phyloP scores from a whole-genome alignment of 2,329 filamentous ascomycete genomes.

The Aureobasidium sp. region DNA sequence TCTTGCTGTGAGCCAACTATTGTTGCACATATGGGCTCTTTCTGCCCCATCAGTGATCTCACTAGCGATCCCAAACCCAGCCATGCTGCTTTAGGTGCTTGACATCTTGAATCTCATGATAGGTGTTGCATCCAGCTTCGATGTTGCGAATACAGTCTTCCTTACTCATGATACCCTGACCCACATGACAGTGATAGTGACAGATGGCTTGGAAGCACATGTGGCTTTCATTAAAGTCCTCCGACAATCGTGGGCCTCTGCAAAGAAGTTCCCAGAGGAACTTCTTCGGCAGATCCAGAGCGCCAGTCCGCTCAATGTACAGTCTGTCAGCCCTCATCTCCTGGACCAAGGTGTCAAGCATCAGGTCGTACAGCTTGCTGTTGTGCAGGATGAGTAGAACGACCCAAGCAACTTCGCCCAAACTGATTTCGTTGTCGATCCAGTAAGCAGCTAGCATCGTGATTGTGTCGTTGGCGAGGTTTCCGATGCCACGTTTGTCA shows the following conservation, averaged over 20 bases:
- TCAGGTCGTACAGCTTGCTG: not conserved
- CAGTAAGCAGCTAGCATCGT: not conserved
- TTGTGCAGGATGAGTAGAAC: not conserved
- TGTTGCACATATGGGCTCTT: not conserved
- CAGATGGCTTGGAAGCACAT: not conserved
- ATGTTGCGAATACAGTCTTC: not conserved
- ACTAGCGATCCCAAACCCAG: not conserved
- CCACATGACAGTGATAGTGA: not conserved
- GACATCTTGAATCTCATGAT: not conserved
- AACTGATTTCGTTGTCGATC: rapidly evolving
- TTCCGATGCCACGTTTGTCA: not conserved
- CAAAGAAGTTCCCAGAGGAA: not conserved
- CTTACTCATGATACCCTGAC: not conserved
- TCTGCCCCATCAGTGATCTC: not conserved
- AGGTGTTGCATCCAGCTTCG: not conserved
- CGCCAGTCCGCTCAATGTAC: not conserved
- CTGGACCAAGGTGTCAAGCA: not conserved
- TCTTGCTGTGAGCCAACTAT: no score
- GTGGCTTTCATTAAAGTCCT: not conserved
- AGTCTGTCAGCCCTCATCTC: not conserved
- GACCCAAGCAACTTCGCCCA: not conserved
- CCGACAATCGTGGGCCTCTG: rapidly evolving
- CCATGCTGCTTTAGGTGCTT: not conserved
- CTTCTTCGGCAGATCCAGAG: not conserved
- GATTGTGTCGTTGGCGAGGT: not conserved